A percentile compares a stretch with the other conserved stretches of the same genome.
phyloP scores from a whole-genome alignment of 2,329 filamentous ascomycete species.

The Paracoccidioides brasiliensis region DNA sequence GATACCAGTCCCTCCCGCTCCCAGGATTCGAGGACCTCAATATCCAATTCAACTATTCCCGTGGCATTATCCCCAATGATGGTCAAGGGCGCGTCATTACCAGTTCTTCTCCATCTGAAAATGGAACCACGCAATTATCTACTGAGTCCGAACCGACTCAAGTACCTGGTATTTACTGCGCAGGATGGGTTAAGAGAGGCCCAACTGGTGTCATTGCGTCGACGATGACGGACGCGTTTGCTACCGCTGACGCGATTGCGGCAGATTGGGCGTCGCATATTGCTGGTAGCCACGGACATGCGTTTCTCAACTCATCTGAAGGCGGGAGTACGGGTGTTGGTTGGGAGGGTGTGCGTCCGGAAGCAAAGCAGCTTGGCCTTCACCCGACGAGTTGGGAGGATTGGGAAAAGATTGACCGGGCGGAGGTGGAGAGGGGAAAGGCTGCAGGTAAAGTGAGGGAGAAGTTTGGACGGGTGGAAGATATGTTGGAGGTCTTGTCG shows the following conservation, averaged over 20 bases:
- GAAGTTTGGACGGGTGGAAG: slow-evolving; percentile 44
- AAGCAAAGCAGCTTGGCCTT: slow-evolving; percentile 43
- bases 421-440: slow-evolving; percentile 55
- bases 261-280: slow-evolving; percentile 52
- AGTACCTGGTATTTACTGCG: slow-evolving; percentile 71
- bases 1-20: slow-evolving; percentile 72
- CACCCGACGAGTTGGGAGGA: slow-evolving; percentile 65
- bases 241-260: slow-evolving; percentile 69
- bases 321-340: slow-evolving; percentile 39
- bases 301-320: slow-evolving; percentile 36
- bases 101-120: slow-evolving; percentile 14
- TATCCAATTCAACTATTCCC: slow-evolving; percentile 61
- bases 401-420: slow-evolving; percentile 74
- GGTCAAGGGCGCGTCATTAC: slow-evolving; percentile 56
- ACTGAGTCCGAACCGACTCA: slow-evolving; percentile 20
- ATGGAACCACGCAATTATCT: slow-evolving; percentile 7
- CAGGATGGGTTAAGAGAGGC: slow-evolving; percentile 91
- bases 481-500: slow-evolving; percentile 42
- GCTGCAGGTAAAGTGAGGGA: slow-evolving; percentile 63
- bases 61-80: slow-evolving; percentile 74
- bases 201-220: slow-evolving; percentile 92
- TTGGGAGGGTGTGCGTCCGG: slow-evolving; percentile 62
- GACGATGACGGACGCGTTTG: slow-evolving; percentile 91
- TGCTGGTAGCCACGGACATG: slow-evolving; percentile 12
- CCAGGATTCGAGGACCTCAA: slow-evolving; percentile 60